phyloP scores from a whole-genome alignment of 441 rosid species.

The Adansonia grandidieri region DNA sequence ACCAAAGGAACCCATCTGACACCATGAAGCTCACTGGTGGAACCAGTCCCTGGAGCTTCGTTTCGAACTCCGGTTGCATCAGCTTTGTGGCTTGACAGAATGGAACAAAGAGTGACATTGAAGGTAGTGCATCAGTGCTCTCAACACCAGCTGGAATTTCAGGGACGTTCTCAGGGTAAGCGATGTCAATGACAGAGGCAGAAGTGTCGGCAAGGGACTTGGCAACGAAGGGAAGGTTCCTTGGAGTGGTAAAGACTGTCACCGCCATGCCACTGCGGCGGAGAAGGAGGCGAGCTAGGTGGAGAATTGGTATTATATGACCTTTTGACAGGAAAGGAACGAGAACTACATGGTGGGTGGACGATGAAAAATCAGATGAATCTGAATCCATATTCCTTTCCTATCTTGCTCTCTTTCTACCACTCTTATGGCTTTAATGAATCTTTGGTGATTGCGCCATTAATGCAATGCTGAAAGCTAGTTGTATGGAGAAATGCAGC shows the following conservation, averaged over 20 bases:
- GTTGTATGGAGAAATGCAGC: too few relatives aligned
- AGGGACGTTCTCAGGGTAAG: slow-evolving; percentile 54
- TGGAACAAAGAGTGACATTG: slow-evolving; percentile 49
- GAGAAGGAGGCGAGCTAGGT: slow-evolving; percentile 64
- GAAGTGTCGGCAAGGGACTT: slow-evolving; percentile 46
- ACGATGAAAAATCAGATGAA: background rate
- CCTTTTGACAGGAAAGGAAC: slow-evolving; percentile 90
- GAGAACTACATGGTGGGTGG: slow-evolving; percentile 47
- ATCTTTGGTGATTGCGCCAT: too few relatives aligned
- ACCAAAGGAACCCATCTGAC: slow-evolving; percentile 75
- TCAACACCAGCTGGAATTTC: slow-evolving; percentile 59
- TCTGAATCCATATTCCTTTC: slow-evolving; percentile 20
- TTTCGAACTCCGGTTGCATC: slow-evolving; percentile 62
- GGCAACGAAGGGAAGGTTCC: slow-evolving; percentile 56
- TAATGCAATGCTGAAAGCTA: too few relatives aligned
- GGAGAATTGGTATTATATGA: slow-evolving; percentile 74
- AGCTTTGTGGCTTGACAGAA: slow-evolving; percentile 58
- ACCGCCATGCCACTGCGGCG: slow-evolving; percentile 36
- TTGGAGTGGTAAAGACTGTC: slow-evolving; percentile 70
- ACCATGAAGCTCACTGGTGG: slow-evolving; percentile 52
- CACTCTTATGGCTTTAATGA: background rate
- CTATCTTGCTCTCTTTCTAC: background rate
- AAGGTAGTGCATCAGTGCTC: slow-evolving; percentile 68
- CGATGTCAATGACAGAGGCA: slow-evolving; percentile 47
- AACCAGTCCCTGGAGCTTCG: slow-evolving; percentile 42